Conservation (phyloP, 345 rosid species). For the Microthlaspi erraticum region DNA sequence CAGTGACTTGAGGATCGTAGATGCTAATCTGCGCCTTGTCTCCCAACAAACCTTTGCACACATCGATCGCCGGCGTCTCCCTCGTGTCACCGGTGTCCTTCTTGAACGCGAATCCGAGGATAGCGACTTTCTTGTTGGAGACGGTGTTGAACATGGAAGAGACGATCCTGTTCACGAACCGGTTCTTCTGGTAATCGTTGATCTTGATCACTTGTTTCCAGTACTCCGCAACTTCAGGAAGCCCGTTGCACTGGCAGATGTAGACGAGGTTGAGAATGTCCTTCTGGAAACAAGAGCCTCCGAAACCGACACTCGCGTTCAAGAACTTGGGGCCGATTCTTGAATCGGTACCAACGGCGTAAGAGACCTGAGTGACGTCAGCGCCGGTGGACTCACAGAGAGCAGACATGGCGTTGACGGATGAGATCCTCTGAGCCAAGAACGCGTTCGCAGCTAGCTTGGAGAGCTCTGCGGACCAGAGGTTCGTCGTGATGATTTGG, state of each 20-base stretch:
- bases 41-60: slow-evolving; percentile 90
- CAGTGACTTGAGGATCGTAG: slow-evolving; percentile 86
- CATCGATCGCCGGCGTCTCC: slow-evolving; percentile 93
- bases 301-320: slow-evolving; percentile 71
- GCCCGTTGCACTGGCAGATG: slow-evolving; percentile 93
- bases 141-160: slow-evolving; percentile 92
- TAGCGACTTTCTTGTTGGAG: slow-evolving; percentile 78
- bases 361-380: slow-evolving; percentile 75
- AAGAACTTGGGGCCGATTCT: slow-evolving; percentile 90
- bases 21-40: slow-evolving; percentile 85
- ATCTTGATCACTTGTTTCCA: slow-evolving; percentile 97
- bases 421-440: slow-evolving; percentile 92
- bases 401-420: slow-evolving; percentile 94
- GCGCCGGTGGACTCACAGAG: slow-evolving; percentile 91
- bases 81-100: slow-evolving; percentile 93
- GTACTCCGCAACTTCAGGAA: slow-evolving; percentile 91
- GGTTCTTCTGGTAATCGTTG: slow-evolving; percentile 85
- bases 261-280: slow-evolving; percentile 86
- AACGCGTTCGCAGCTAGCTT: slow-evolving; percentile 95
- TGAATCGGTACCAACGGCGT: slow-evolving; percentile 82
- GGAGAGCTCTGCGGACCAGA: slow-evolving; percentile 95
- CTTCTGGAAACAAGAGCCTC: slow-evolving; percentile 92
- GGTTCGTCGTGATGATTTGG: slow-evolving; percentile 80
- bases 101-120: slow-evolving; percentile 89
- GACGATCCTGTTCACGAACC: slow-evolving; percentile 86